phyloP scores from a whole-genome alignment of 1,284 basidiomycete genomes.

The Jaminaea rosea region DNA sequence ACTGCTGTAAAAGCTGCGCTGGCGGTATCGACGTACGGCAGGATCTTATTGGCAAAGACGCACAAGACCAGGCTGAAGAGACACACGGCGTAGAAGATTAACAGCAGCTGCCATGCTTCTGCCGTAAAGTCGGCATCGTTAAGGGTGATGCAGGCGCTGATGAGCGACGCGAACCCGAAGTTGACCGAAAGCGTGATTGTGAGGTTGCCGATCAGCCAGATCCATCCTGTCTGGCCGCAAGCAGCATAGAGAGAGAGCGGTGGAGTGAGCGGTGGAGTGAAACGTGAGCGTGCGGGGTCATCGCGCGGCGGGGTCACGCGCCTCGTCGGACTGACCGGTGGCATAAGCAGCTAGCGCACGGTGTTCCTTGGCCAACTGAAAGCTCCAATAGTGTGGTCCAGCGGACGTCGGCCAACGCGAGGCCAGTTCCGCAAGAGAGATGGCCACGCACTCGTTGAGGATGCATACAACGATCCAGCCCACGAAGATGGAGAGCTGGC shows the following conservation, averaged over 20 bases:
- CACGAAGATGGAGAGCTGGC: constrained; percentile 10
- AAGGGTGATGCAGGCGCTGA: constrained; percentile 2
- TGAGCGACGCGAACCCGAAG: constrained; percentile 9
- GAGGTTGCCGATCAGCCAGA: constrained; percentile 8
- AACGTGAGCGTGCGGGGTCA: no score
- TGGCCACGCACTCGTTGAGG: constrained; percentile 8
- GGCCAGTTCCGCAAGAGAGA: constrained; percentile 9
- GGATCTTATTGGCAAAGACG: constrained; percentile 3
- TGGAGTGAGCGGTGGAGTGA: no score
- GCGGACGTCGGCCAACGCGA: constrained; percentile 6
- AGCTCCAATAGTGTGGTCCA: constrained; percentile 8
- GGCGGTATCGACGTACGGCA: constrained; percentile 7
- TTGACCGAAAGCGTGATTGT: constrained; percentile 13
- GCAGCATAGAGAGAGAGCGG: no score
- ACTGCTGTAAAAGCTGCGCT: constrained; percentile 7
- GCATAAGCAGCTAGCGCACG: constrained; percentile 4
- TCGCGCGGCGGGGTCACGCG: no score
- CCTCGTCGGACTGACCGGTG: no score
- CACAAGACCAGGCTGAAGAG: constrained; percentile 3
- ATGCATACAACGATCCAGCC: constrained; percentile 9
- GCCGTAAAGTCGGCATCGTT: constrained; percentile 7
- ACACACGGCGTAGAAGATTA: constrained; percentile 9
- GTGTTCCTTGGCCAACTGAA: background rate
- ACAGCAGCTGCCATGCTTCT: constrained; percentile 6
- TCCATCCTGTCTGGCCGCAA: no score